These are phyloP conservation scores for Globisporangium canariense DNA, from an alignment of 352 stramenopile genomes.

Conservation along the genomic window DNA sequence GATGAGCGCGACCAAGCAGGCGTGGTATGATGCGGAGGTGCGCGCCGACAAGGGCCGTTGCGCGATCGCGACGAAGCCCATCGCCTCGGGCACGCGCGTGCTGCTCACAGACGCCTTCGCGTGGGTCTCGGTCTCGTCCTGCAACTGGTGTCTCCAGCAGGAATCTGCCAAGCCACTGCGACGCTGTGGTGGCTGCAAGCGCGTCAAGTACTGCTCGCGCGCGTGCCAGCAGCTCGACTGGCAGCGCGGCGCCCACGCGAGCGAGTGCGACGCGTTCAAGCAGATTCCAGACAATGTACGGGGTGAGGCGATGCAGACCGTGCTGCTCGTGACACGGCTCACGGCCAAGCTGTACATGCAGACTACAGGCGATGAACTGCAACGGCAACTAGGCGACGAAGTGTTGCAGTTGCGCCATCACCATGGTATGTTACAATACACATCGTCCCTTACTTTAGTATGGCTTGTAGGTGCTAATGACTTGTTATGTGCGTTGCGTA, in stretches of 20 bases:
- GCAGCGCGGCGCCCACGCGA: conserved; percentile 32
- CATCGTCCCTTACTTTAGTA: neutral
- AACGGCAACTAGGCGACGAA: conserved; percentile 14
- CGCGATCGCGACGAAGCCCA: conserved; percentile 28
- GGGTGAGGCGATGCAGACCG: conserved; percentile 27
- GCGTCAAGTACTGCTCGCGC: conserved; percentile 61
- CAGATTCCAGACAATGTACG: conserved; percentile 20
- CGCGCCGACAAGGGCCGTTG: conserved; percentile 44
- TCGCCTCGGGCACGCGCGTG: conserved; percentile 31
- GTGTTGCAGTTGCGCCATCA: conserved; percentile 48
- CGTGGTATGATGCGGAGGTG: conserved; percentile 17
- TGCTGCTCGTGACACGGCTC: conserved; percentile 55
- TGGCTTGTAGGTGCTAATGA: neutral
- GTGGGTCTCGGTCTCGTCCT: conserved; percentile 33
- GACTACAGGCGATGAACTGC: neutral
- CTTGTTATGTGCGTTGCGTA: neutral
- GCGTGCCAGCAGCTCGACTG: conserved; percentile 66
- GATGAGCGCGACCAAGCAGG: neutral
- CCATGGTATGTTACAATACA: conserved; percentile 18
- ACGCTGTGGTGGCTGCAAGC: conserved; percentile 56
- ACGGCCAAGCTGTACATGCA: conserved; percentile 31
- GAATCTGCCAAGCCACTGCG: conserved; percentile 10
- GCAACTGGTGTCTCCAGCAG: conserved; percentile 46
- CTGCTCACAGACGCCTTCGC: conserved; percentile 30
- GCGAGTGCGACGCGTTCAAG: conserved; percentile 50